phyloP scores from a whole-genome alignment of 2,329 filamentous ascomycete species.

The Cercospora brassicicola region DNA sequence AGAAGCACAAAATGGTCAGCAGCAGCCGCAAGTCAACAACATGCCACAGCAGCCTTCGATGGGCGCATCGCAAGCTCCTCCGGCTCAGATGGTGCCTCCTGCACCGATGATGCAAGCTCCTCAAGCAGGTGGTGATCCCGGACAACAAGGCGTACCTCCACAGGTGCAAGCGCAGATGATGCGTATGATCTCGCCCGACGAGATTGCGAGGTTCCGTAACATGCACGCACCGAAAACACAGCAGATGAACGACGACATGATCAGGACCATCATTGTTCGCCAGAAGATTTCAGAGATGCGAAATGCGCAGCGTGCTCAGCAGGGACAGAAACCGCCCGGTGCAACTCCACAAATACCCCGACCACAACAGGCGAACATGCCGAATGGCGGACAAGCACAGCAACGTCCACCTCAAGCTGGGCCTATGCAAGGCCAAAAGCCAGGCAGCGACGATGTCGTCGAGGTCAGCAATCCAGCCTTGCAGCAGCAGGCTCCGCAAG shows the following conservation, averaged over 20 bases:
- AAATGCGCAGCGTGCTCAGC: conserved; percentile 37
- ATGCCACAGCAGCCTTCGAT: conserved; percentile 19
- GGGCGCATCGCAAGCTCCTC: conserved; percentile 38
- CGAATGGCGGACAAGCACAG: conserved; percentile 14
- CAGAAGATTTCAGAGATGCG: conserved; percentile 24
- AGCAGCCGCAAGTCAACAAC: conserved; percentile 26
- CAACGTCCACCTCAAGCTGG: conserved; percentile 21
- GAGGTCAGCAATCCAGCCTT: conserved; percentile 40
- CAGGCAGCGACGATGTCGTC: conserved; percentile 45
- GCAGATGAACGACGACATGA: conserved; percentile 46
- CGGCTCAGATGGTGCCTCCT: conserved; percentile 44
- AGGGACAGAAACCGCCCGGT: conserved; percentile 34
- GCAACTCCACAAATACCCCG: conserved; percentile 37
- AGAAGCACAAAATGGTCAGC: conserved; percentile 43
- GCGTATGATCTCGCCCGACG: conserved; percentile 36
- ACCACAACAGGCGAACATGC: conserved; percentile 16
- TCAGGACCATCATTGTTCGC: conserved; percentile 39
- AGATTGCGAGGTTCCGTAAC: conserved; percentile 43
- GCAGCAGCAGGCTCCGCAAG: conserved; percentile 34
- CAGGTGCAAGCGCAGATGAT: conserved; percentile 18
- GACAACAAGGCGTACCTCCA: conserved; percentile 22
- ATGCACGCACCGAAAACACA: conserved; percentile 36
- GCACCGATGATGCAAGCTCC: conserved; percentile 24
- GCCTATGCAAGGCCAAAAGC: conserved; percentile 18
- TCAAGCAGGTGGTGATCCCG: conserved; percentile 30